These are phyloP conservation scores for Epichloe glyceriae DNA, from an alignment of 2,329 filamentous ascomycete genomes.

Conservation along the genomic window DNA sequence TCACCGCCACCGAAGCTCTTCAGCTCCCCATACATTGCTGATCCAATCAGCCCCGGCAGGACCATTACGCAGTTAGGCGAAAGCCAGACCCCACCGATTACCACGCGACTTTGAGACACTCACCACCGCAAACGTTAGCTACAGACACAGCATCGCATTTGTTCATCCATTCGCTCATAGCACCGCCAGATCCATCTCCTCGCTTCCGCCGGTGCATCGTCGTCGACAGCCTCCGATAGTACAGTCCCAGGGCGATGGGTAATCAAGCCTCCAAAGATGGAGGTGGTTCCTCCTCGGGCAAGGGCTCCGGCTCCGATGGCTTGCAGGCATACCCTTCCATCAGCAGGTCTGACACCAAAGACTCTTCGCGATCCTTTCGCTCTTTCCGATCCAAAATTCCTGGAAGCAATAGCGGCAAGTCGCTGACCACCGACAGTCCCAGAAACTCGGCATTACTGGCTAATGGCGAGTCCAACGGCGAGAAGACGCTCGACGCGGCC, in stretches of 20 bases:
- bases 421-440: slow-evolving; percentile 60
- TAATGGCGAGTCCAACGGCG: slow-evolving; percentile 41
- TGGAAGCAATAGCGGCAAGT: slow-evolving; percentile 38
- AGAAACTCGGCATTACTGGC: slow-evolving; percentile 58
- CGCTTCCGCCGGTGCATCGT: slow-evolving; percentile 6
- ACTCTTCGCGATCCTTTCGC: slow-evolving; percentile 77
- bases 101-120: slow-evolving; percentile 18
- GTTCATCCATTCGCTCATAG: background rate
- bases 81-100: slow-evolving; percentile 11
- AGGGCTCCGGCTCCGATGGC: slow-evolving; percentile 33
- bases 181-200: slow-evolving; percentile 5
- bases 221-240: background rate
- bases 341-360: slow-evolving; percentile 82
- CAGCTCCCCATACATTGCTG: background rate
- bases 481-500: slow-evolving; percentile 55
- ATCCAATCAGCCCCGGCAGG: background rate
- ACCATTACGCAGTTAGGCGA: background rate
- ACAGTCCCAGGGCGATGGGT: slow-evolving; percentile 42
- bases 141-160: background rate
- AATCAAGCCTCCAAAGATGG: slow-evolving; percentile 58
- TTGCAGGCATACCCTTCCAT: slow-evolving; percentile 86
- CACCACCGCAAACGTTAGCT: slow-evolving; percentile 5
- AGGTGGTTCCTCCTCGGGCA: slow-evolving; percentile 31
- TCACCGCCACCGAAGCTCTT: background rate
- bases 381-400: slow-evolving; percentile 84